These are phyloP conservation scores for Capronia americana DNA, from an alignment of 2,329 filamentous ascomycete genomes.

Conservation along the genomic window DNA sequence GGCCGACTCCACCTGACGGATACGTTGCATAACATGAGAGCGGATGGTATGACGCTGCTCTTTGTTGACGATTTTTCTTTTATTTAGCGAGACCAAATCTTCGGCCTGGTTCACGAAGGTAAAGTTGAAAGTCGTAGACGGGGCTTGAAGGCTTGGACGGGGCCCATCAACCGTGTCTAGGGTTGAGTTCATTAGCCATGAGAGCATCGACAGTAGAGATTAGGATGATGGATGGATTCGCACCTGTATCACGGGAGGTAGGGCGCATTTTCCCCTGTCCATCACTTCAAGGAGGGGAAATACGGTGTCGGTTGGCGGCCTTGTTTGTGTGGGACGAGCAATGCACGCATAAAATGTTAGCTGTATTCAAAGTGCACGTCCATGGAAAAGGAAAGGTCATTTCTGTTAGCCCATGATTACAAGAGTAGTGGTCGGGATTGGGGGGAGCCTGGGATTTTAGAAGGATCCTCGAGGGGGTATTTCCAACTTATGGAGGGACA, in stretches of 20 bases:
- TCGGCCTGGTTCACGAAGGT: slow-evolving; percentile 53
- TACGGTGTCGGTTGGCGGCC: background rate
- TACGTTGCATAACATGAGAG: slow-evolving; percentile 53
- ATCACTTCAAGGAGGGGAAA: slow-evolving; percentile 18
- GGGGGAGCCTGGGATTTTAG: background rate
- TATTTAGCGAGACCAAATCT: slow-evolving; percentile 43
- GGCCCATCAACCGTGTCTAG: slow-evolving; percentile 24
- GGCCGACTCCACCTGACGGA: slow-evolving; percentile 49
- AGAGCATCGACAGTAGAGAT: background rate
- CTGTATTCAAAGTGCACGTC: background rate
- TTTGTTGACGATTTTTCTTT: slow-evolving; percentile 48
- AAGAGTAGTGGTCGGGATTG: background rate
- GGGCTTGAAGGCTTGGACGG: slow-evolving; percentile 36
- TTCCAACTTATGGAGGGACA: slow-evolving; percentile 2
- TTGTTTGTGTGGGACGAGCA: background rate
- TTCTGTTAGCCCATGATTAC: slow-evolving; percentile 3
- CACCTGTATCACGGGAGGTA: slow-evolving; percentile 25
- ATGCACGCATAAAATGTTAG: background rate
- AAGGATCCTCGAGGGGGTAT: background rate
- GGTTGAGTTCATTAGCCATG: slow-evolving; percentile 14
- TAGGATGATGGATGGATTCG: slow-evolving; percentile 4
- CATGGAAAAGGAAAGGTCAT: slow-evolving; percentile 2
- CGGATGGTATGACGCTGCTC: slow-evolving; percentile 50
- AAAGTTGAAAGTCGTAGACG: slow-evolving; percentile 39
- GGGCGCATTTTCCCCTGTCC: slow-evolving; percentile 26